Evolutionary conservation across 768 basidiomycete species (phyloP).

Genomic region (Pleurotus platypus): DNA sequence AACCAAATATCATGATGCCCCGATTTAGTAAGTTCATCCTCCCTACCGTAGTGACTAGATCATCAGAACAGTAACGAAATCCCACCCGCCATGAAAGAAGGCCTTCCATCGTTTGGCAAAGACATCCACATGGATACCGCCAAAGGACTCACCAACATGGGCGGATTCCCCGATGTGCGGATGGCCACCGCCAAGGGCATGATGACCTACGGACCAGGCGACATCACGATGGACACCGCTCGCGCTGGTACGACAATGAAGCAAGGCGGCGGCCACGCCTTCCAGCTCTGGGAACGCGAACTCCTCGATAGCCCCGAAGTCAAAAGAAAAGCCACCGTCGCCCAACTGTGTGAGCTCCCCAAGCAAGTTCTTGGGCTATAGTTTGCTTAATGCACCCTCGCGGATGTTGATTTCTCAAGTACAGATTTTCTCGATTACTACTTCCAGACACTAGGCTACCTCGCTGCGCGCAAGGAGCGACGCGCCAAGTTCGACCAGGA

Average conservation of each 20-base stretch:
- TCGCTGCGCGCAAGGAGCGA: conserved; percentile 82
- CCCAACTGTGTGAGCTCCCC: conserved; percentile 79
- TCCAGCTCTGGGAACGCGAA: conserved; percentile 83
- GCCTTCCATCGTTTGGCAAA: neutral
- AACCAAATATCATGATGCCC: neutral
- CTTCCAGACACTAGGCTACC: conserved; percentile 90
- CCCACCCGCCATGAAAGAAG: neutral
- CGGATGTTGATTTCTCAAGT: neutral
- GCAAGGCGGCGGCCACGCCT: conserved; percentile 37
- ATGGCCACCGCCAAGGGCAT: conserved; percentile 65
- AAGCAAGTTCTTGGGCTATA: too few relatives aligned
- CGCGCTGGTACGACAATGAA: conserved; percentile 52
- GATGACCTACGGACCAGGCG: conserved; percentile 37
- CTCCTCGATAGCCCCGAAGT: conserved; percentile 84
- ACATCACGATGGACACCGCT: conserved; percentile 71
- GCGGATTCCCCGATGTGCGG: conserved; percentile 38
- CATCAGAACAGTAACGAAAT: too few relatives aligned
- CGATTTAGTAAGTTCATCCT: neutral
- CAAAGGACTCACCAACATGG: conserved; percentile 47
- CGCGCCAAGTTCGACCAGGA: conserved; percentile 81
- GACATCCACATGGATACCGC: conserved; percentile 79
- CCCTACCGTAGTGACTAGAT: neutral
- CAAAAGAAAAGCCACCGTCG: conserved; percentile 92
- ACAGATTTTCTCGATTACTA: conserved; percentile 97
- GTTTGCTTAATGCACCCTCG: too few relatives aligned